Conservation (phyloP, 164 flowering plant species). For the Tinospora cordifolia region DNA sequence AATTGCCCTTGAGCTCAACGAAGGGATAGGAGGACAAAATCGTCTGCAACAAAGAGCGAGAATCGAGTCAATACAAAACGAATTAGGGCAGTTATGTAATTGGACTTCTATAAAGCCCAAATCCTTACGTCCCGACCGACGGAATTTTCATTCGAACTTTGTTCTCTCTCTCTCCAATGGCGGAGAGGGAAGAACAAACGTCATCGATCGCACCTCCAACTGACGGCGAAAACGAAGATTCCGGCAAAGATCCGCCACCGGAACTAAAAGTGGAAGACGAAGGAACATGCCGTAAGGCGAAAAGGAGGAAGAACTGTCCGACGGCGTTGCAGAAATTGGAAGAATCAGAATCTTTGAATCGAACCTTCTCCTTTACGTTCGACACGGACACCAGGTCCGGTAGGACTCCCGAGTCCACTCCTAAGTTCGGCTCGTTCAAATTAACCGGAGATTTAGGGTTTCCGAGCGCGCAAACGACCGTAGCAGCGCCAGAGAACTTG, state of each 20-base stretch:
- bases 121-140: background rate
- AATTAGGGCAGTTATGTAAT: background rate
- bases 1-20: background rate
- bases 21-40: background rate
- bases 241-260: background rate
- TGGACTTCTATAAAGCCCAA: background rate
- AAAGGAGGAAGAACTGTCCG: slow-evolving; percentile 19
- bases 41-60: background rate
- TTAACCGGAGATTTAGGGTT: slow-evolving; percentile 10
- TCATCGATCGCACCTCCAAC: background rate
- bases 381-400: slow-evolving; percentile 11
- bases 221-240: slow-evolving; percentile 1
- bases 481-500: background rate
- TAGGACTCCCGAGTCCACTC: slow-evolving; percentile 15
- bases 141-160: background rate
- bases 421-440: slow-evolving; percentile 24
- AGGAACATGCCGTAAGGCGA: slow-evolving; percentile 14
- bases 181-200: background rate
- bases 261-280: background rate
- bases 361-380: slow-evolving; percentile 16
- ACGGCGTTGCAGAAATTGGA: slow-evolving; percentile 14
- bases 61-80: background rate
- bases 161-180: background rate
- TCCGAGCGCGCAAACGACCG: background rate
- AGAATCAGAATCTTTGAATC: slow-evolving; percentile 8